Base-by-base conservation (phyloP, 495 filamentous ascomycete species). In the Aspergillus wentii region DNA sequence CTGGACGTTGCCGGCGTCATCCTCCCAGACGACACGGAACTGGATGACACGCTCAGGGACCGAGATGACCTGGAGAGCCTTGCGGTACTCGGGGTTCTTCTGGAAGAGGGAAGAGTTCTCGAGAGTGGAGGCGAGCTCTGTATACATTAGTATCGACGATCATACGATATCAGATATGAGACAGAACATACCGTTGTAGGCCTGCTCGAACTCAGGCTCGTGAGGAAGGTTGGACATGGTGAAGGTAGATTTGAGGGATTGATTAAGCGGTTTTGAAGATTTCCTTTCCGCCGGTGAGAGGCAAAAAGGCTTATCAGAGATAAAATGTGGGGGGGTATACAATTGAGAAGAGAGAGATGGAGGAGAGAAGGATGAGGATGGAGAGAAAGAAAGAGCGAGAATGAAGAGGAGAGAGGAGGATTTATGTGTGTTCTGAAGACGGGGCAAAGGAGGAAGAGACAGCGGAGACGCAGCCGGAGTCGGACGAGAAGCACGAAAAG, bases 141-240 rank as follows among this genome's bases (percentile, higher is more conserved):
- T 6, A 15, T 13, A 4, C 26, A 29, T 29, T 29, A 29, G 26
- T 3, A 3, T 31, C 15, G n/a, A n/a, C n/a, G 31, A 2, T 18
- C 5, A 18, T 17, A 1, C n/a, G 19, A 15, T 11, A 30, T 10
- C 8, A 18, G 15, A 33, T 28, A 18, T 13, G 11, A 28, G 8
- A 30, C 11, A 32, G 13, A 7, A 55, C 61, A 59, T 71, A 95
- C 90, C 90, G 69, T 92, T 88, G 77, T 94, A 94, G 48, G 92
- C 92, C 76, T 98, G 92, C 80, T 96, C 82, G 72, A 97, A 98
- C 72, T 98, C 92, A 59, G 92, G 91, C 76, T 98, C 92, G 40
- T 68, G 64, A 35, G 87, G 78, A 54, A 90, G 72, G 75, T 94
- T 83, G 41, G 88, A 86, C 88, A 95, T 94, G 51, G 22, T 73